A percentile compares a stretch with the other conserved stretches of the same genome.
Conservation (phyloP, 116 monocot species). For the Papilionanthe hybrid region DNA sequence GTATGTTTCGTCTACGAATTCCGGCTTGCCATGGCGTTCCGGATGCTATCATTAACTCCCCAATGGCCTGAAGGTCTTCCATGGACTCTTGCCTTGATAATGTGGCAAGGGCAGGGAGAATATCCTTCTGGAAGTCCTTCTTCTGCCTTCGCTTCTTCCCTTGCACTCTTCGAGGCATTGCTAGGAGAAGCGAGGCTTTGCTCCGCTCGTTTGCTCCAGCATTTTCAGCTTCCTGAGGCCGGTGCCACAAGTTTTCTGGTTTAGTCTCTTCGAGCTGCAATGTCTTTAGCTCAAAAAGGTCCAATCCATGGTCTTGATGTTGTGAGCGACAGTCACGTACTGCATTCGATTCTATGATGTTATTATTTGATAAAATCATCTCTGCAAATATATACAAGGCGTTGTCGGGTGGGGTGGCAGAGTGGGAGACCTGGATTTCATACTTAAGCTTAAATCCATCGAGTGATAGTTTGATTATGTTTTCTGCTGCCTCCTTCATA, state of each 20-base stretch:
- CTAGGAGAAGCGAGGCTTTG: conserved; percentile 10
- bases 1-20: not conserved
- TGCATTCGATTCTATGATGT: not conserved
- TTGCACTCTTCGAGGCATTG: conserved; percentile 32
- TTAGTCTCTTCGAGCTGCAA: conserved; percentile 33
- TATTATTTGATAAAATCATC: conserved; percentile 15
- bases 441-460: not conserved
- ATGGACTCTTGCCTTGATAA: conserved; percentile 58
- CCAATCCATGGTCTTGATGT: conserved; percentile 9
- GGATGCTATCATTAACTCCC: conserved; percentile 33
- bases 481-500: conserved; percentile 30
- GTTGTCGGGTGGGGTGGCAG: too few relatives aligned
- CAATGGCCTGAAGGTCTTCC: conserved; percentile 64
- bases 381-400: conserved; percentile 30
- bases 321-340: not conserved
- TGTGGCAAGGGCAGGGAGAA: conserved; percentile 69
- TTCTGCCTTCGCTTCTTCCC: conserved; percentile 48
- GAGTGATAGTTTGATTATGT: conserved; percentile 26
- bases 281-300: conserved; percentile 32
- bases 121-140: conserved; percentile 78
- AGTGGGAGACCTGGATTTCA: not conserved
- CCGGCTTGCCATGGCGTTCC: conserved; percentile 16
- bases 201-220: not conserved
- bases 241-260: conserved; percentile 15
- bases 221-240: conserved; percentile 1